Evolutionary conservation across 352 stramenopile genomes (phyloP).

Genomic region (Pythium chondricola): DNA sequence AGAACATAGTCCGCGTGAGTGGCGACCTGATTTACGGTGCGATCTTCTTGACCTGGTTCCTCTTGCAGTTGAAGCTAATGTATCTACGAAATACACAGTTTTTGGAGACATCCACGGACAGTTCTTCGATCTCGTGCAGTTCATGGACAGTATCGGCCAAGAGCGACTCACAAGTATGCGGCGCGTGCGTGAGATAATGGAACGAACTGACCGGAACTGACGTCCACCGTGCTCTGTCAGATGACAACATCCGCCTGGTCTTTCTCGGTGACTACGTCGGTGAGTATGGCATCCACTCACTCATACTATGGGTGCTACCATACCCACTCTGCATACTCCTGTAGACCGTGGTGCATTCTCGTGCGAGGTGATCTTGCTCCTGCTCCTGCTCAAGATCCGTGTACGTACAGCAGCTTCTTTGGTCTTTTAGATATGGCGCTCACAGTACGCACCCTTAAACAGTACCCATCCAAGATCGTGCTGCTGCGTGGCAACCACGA

Average conservation of each 20-base stretch:
- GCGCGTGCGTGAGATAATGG: too few species aligned
- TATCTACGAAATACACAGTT: conserved; percentile 30
- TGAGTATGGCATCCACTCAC: conserved; percentile 10
- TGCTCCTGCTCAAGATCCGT: conserved; percentile 55
- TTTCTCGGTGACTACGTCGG: conserved; percentile 79
- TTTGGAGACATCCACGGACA: conserved; percentile 80
- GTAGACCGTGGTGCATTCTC: conserved; percentile 72
- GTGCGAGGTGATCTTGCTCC: conserved; percentile 76
- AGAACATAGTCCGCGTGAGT: conserved; percentile 49
- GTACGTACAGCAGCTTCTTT: not conserved
- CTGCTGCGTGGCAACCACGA: conserved; percentile 79
- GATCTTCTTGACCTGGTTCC: not conserved
- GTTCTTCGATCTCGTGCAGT: conserved; percentile 68
- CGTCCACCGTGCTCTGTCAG: conserved; percentile 16
- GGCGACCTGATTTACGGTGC: conserved; percentile 26
- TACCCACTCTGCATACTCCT: too few species aligned
- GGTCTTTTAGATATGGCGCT: not conserved
- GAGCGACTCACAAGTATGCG: conserved; percentile 29
- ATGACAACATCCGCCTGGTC: conserved; percentile 47
- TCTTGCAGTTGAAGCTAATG: not conserved
- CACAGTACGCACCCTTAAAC: not conserved
- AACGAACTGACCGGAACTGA: too few species aligned
- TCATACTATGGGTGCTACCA: too few species aligned
- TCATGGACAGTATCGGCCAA: conserved; percentile 45
- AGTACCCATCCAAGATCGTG: conserved; percentile 56